phyloP scores from a whole-genome alignment of 1,284 basidiomycete genomes.

The Tylopilus orsonianus region DNA sequence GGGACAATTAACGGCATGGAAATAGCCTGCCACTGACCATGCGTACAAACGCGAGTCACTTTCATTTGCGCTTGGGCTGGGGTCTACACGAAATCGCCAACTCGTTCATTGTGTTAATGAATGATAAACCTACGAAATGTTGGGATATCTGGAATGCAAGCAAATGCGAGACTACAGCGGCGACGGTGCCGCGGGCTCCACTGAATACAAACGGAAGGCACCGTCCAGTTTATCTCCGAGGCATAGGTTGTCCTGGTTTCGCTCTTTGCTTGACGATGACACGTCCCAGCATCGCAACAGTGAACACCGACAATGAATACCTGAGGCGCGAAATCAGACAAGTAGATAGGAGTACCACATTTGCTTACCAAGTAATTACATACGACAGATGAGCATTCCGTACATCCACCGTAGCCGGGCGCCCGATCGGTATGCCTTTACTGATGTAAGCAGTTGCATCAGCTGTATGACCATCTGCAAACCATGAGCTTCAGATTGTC shows the following conservation, averaged over 20 bases:
- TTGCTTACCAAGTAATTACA: conserved; percentile 85
- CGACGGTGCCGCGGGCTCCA: background rate
- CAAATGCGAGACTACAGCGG: conserved; percentile 6
- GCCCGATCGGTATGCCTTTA: conserved; percentile 84
- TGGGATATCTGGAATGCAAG: conserved; percentile 1
- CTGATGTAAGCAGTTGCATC: conserved; percentile 64
- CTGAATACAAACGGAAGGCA: background rate
- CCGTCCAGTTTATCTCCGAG: conserved; percentile 17
- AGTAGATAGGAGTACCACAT: background rate
- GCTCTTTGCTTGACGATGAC: conserved; percentile 31
- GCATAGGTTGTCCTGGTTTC: conserved; percentile 29
- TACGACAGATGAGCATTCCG: conserved; percentile 96
- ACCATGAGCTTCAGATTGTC: conserved; percentile 10
- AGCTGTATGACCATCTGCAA: conserved; percentile 75
- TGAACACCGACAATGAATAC: conserved; percentile 73
- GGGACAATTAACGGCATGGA: conserved; percentile 7
- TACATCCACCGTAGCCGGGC: conserved; percentile 82
- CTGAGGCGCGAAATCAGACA: conserved; percentile 36
- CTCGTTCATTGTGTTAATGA: background rate
- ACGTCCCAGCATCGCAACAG: conserved; percentile 38
- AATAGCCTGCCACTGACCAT: conserved; percentile 13
- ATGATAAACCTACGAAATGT: background rate
- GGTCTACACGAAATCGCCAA: background rate
- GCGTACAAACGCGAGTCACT: background rate
- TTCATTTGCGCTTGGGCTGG: conserved; percentile 5